Evolutionary conservation across 2,329 filamentous ascomycete species (phyloP).

Genomic region (Diaporthe citri): DNA sequence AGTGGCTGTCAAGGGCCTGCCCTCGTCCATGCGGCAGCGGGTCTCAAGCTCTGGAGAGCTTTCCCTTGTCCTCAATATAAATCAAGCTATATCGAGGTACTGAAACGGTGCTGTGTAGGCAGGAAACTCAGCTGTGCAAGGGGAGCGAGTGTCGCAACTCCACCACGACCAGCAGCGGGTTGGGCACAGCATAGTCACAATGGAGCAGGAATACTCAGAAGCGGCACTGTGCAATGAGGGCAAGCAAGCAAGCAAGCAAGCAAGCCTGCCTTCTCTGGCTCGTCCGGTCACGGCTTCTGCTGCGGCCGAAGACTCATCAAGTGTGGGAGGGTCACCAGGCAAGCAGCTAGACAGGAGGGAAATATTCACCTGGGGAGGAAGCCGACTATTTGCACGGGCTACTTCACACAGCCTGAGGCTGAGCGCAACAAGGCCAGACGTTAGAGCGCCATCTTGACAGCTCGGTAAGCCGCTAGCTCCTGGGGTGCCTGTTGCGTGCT

Average conservation of each 20-base stretch:
- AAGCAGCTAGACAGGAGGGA: slow-evolving; percentile 30
- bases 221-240: slow-evolving; percentile 10
- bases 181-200: neutral
- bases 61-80: neutral
- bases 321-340: slow-evolving; percentile 27
- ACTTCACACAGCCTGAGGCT: slow-evolving; percentile 25
- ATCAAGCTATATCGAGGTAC: slow-evolving; percentile 17
- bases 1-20: neutral
- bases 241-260: neutral
- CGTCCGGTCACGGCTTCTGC: slow-evolving; percentile 11
- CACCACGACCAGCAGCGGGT: neutral
- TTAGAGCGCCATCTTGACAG: slow-evolving; percentile 23
- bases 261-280: neutral
- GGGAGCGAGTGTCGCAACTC: slow-evolving; percentile 8
- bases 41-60: neutral
- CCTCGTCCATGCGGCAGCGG: slow-evolving; percentile 14
- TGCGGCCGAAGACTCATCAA: slow-evolving; percentile 36
- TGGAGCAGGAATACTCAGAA: neutral
- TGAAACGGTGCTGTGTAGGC: neutral
- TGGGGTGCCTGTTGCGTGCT: neutral
- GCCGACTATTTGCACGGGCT: slow-evolving; percentile 29
- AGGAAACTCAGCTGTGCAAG: slow-evolving; percentile 18
- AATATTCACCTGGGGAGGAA: slow-evolving; percentile 32
- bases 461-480: slow-evolving; percentile 15
- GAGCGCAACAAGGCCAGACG: slow-evolving; percentile 18